phyloP scores from a whole-genome alignment of 2,329 filamentous ascomycete genomes.

The Sporothrix dimorphospora region DNA sequence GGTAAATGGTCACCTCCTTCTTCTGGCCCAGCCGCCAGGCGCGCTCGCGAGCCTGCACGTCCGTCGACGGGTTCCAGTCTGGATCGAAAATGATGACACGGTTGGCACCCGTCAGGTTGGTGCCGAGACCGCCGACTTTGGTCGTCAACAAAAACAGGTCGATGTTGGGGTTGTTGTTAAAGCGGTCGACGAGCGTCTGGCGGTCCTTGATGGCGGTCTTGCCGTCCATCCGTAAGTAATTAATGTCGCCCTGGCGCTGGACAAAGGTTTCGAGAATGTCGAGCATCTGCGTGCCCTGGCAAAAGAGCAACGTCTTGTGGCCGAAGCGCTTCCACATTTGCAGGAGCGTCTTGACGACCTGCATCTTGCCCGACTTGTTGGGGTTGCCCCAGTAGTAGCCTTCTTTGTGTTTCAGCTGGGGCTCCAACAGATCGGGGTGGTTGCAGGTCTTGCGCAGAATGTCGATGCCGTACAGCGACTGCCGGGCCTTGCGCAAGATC shows the following conservation, averaged over 20 bases:
- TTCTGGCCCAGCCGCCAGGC: constrained; percentile 97
- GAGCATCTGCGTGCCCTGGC: constrained; percentile 92
- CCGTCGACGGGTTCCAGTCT: constrained; percentile 97
- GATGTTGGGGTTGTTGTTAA: constrained; percentile 79
- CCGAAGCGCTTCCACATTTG: constrained; percentile 87
- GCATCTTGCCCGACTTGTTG: constrained; percentile 89
- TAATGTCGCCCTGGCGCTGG: constrained; percentile 65
- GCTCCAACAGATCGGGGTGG: constrained; percentile 85
- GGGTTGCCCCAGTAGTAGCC: constrained; percentile 78
- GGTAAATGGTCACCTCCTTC: constrained; percentile 91
- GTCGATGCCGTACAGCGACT: constrained; percentile 88
- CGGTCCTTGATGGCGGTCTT: constrained; percentile 84
- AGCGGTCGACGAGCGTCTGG: constrained; percentile 88
- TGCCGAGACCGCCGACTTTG: constrained; percentile 89
- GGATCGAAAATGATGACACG: constrained; percentile 98
- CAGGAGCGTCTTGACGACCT: constrained; percentile 85
- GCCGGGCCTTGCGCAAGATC: constrained; percentile 73
- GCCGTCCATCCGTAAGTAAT: constrained; percentile 90
- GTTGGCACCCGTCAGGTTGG: constrained; percentile 93
- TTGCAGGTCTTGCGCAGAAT: constrained; percentile 96
- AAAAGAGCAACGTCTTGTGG: constrained; percentile 91
- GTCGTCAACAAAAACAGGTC: constrained; percentile 94
- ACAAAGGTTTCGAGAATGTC: constrained; percentile 90
- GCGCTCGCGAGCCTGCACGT: constrained; percentile 90
- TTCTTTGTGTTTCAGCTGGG: constrained; percentile 54